phyloP scores from a whole-genome alignment of 371 early-diverging fungal genomes.

The Haplosporangium sp. region DNA sequence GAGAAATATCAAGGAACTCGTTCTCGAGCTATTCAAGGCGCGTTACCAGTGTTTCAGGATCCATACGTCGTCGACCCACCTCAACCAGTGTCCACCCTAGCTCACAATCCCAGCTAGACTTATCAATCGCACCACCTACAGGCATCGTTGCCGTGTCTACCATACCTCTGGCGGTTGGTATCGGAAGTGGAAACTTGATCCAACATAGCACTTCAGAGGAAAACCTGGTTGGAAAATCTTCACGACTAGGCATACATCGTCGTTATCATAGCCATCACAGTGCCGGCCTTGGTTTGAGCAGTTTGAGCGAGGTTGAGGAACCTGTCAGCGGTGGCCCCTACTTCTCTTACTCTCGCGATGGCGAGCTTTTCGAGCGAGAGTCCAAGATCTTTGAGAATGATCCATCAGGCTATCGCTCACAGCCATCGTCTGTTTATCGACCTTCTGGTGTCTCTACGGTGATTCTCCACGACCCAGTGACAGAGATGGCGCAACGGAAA shows the following conservation, averaged over 20 bases:
- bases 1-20: conserved; percentile 37
- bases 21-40: conserved; percentile 29
- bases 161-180: conserved; percentile 29
- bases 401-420: conserved; percentile 9
- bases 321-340: conserved; percentile 28
- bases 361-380: conserved; percentile 42
- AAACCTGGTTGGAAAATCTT: conserved; percentile 2
- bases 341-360: conserved; percentile 44
- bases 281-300: conserved; percentile 4
- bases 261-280: conserved; percentile 24
- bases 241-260: conserved; percentile 10
- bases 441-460: conserved; percentile 38
- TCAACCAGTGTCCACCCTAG: conserved; percentile 14
- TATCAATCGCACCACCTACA: conserved; percentile 16
- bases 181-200: conserved; percentile 16
- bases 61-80: conserved; percentile 32
- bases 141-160: conserved; percentile 19
- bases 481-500: conserved; percentile 39
- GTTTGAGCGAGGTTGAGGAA: conserved; percentile 6
- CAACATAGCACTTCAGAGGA: conserved; percentile 19
- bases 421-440: conserved; percentile 15
- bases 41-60: conserved; percentile 22
- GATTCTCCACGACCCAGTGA: conserved; percentile 42
- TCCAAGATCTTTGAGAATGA: neutral
- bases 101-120: conserved; percentile 20